Percentiles rank a stretch among this genome's conserved stretches.
These are phyloP conservation scores for Bipolaris bicolor DNA, from an alignment of 2,329 filamentous ascomycete species.

Conservation along the genomic window DNA sequence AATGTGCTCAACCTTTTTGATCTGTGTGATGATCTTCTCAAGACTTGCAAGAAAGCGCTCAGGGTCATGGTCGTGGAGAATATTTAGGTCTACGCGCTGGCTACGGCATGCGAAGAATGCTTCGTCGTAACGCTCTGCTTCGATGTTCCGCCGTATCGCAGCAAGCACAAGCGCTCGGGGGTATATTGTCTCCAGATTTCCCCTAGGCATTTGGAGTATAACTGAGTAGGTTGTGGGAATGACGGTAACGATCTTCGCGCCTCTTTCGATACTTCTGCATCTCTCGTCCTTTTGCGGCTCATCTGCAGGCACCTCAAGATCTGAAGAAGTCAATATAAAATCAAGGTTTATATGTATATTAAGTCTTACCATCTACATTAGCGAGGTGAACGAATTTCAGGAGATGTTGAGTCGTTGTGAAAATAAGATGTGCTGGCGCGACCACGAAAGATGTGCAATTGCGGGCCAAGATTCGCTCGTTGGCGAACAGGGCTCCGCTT, in stretches of 20 bases:
- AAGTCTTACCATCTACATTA: conserved; percentile 62
- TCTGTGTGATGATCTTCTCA: conserved; percentile 78
- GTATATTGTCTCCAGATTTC: conserved; percentile 94
- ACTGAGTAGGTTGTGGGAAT: conserved; percentile 87
- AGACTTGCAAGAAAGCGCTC: conserved; percentile 81
- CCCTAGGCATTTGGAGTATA: conserved; percentile 91
- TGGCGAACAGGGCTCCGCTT: conserved; percentile 79
- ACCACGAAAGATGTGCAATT: conserved; percentile 92
- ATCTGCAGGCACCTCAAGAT: conserved; percentile 81
- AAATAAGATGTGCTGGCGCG: conserved; percentile 82
- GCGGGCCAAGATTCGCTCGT: conserved; percentile 74
- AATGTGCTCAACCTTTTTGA: conserved; percentile 80
- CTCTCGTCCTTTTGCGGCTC: conserved; percentile 91
- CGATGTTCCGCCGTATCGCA: conserved; percentile 82
- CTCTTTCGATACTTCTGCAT: conserved; percentile 89
- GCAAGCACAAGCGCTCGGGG: conserved; percentile 91
- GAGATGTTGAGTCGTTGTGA: conserved; percentile 90
- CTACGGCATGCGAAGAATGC: conserved; percentile 89
- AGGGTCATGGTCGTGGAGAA: conserved; percentile 91
- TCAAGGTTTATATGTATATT: too few species aligned
- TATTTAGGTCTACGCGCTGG: conserved; percentile 97
- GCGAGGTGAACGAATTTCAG: conserved; percentile 92
- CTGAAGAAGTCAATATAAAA: conserved; percentile 52
- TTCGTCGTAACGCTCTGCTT: conserved; percentile 77
- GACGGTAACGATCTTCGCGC: conserved; percentile 83